Percentiles rank a stretch among this genome's conserved stretches.
Conservation (phyloP, 2,329 filamentous ascomycete genomes). For the Dendrostoma leiphaemia region DNA sequence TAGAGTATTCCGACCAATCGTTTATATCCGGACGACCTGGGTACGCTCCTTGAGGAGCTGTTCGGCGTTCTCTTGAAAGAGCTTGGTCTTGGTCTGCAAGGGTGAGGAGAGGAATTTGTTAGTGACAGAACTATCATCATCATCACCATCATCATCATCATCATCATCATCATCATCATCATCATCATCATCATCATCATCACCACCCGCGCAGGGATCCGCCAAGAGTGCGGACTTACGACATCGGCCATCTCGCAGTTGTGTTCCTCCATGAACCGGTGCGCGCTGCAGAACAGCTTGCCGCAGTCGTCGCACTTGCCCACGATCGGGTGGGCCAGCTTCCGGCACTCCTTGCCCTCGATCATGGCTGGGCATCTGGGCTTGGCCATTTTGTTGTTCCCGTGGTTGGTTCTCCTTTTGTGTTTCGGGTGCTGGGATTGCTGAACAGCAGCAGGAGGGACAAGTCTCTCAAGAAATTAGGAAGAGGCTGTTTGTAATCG, state of each 20-base stretch:
- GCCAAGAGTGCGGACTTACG: slow-evolving; percentile 47
- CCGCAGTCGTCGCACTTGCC: slow-evolving; percentile 95
- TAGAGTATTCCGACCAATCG: background rate
- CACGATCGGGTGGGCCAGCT: slow-evolving; percentile 78
- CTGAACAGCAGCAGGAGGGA: background rate
- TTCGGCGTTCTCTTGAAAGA: slow-evolving; percentile 88
- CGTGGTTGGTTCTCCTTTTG: too few relatives aligned
- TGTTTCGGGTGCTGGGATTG: background rate
- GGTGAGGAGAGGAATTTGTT: slow-evolving; percentile 3
- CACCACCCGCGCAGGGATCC: slow-evolving; percentile 33
- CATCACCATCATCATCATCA: background rate
- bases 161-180: background rate
- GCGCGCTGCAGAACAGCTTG: slow-evolving; percentile 92
- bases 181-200: background rate
- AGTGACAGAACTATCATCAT: slow-evolving; percentile 1
- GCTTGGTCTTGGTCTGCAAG: slow-evolving; percentile 88
- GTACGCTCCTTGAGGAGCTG: slow-evolving; percentile 92
- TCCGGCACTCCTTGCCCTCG: slow-evolving; percentile 71
- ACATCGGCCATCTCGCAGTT: slow-evolving; percentile 91
- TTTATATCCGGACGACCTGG: slow-evolving; percentile 70
- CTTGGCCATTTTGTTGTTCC: slow-evolving; percentile 57
- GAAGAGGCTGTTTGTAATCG: background rate
- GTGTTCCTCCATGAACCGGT: slow-evolving; percentile 90
- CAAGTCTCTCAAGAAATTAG: background rate
- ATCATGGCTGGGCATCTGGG: slow-evolving; percentile 78